Percentiles rank a stretch among this genome's conserved stretches.
phyloP scores from a whole-genome alignment of 148 eudicot genomes.

The Cornus controversa region DNA sequence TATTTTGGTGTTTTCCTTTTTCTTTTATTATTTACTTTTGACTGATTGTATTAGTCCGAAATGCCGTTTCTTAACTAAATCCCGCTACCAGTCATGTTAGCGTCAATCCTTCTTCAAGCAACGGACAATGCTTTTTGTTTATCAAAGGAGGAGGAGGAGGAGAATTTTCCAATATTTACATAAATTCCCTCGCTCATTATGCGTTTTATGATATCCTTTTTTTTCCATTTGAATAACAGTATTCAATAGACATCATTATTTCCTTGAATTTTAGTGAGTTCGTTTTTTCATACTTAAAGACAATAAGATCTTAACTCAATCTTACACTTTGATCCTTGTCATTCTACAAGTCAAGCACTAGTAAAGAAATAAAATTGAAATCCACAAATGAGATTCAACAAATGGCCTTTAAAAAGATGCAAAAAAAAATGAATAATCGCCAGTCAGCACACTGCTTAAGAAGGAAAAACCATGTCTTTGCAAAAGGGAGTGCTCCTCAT shows the following conservation, averaged over 20 bases:
- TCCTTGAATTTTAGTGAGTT: background rate
- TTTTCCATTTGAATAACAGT: background rate
- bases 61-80: background rate
- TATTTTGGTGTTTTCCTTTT: background rate
- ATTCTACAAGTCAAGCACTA: background rate
- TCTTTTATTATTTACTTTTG: background rate
- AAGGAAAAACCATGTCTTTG: background rate
- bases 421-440: background rate
- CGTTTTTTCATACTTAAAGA: background rate
- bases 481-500: background rate
- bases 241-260: background rate
- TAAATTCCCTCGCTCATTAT: background rate
- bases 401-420: background rate
- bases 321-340: background rate
- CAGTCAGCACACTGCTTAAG: background rate
- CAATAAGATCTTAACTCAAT: too few species aligned
- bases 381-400: background rate
- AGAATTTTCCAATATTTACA: background rate
- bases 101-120: background rate
- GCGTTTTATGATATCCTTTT: background rate
- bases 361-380: background rate
- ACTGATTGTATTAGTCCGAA: background rate
- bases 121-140: background rate
- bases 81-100: background rate
- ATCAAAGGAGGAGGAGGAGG: background rate